phyloP scores from a whole-genome alignment of 345 rosid species.

The Pelargonium nanum region DNA sequence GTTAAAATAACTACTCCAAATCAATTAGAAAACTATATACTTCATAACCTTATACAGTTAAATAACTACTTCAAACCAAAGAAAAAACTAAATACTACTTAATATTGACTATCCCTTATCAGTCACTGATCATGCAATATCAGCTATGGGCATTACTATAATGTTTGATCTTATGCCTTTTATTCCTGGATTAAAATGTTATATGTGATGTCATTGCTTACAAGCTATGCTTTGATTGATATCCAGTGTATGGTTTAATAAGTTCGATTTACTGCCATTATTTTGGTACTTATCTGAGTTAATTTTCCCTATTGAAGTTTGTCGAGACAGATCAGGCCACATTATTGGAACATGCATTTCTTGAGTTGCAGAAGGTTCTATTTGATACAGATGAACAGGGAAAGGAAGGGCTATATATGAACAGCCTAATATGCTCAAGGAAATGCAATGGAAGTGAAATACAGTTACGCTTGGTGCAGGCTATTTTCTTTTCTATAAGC shows the following conservation, averaged over 20 bases:
- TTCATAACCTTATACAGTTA: too few relatives aligned
- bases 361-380: slow-evolving; percentile 48
- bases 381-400: slow-evolving; percentile 29
- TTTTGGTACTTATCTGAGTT: not conserved
- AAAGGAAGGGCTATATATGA: slow-evolving; percentile 51
- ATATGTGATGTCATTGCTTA: not conserved
- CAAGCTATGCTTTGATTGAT: not conserved
- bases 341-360: slow-evolving; percentile 51
- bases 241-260: not conserved
- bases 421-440: slow-evolving; percentile 46
- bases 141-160: not conserved
- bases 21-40: too few relatives aligned
- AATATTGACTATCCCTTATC: too few relatives aligned
- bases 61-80: too few relatives aligned
- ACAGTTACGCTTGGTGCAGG: slow-evolving; percentile 39
- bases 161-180: not conserved
- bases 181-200: not conserved
- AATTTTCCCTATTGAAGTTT: slow-evolving; percentile 44
- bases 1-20: too few relatives aligned
- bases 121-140: too few relatives aligned
- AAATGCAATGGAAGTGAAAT: slow-evolving; percentile 26
- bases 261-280: not conserved
- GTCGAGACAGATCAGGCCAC: slow-evolving; percentile 52
- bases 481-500: slow-evolving; percentile 52
- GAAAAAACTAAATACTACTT: too few relatives aligned